These are phyloP conservation scores for Fusarium kyushuense DNA, from an alignment of 2,329 filamentous ascomycete genomes.

Conservation along the genomic window DNA sequence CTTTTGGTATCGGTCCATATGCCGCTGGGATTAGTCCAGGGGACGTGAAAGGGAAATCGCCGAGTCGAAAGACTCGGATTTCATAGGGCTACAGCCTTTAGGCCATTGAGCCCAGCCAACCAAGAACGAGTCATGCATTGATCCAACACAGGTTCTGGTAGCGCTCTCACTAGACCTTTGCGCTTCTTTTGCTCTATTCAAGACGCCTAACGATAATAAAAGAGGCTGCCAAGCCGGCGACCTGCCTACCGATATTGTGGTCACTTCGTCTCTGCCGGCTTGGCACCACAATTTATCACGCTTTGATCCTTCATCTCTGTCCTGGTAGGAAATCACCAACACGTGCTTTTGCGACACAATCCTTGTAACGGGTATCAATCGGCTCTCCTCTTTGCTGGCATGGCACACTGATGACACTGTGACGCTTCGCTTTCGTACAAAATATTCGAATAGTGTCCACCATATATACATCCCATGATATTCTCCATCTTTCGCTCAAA, in stretches of 20 bases:
- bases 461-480: not conserved
- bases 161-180: not conserved
- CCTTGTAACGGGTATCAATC: constrained; percentile 31
- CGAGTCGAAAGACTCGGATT: constrained; percentile 11
- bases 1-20: constrained; percentile 32
- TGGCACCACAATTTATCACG: constrained; percentile 11
- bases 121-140: constrained; percentile 4
- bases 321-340: constrained; percentile 17
- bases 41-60: constrained; percentile 33
- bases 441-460: constrained; percentile 1
- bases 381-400: constrained; percentile 8
- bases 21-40: constrained; percentile 27
- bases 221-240: constrained; percentile 8
- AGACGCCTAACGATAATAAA: not conserved
- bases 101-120: not conserved
- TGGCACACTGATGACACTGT: not conserved
- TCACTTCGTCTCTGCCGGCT: constrained; percentile 21
- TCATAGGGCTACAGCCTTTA: constrained; percentile 26
- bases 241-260: not conserved
- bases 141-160: not conserved
- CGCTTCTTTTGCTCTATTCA: not conserved
- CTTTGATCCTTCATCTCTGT: constrained; percentile 5
- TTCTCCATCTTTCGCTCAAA: not conserved
- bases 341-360: constrained; percentile 15
- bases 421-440: constrained; percentile 4